These are phyloP conservation scores for Pistacia integerrima DNA, from an alignment of 345 rosid species.

Conservation along the genomic window DNA sequence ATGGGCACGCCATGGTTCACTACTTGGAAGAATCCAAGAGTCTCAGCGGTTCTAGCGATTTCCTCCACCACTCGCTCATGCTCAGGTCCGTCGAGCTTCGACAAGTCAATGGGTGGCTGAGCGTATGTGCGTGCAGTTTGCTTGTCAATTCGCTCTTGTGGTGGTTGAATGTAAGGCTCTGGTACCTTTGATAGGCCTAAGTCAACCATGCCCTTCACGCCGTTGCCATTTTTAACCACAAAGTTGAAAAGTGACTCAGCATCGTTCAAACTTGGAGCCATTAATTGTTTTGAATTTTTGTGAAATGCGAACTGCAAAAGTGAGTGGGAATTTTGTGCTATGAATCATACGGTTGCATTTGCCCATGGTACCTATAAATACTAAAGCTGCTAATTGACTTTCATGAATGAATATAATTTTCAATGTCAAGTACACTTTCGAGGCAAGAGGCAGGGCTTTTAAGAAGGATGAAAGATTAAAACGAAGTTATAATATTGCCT, in stretches of 20 bases:
- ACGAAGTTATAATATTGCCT: too few species aligned
- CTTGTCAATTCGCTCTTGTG: constrained; percentile 46
- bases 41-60: constrained; percentile 47
- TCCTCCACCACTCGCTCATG: constrained; percentile 37
- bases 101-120: constrained; percentile 45
- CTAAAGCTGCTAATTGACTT: too few species aligned
- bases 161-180: constrained; percentile 30
- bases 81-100: constrained; percentile 42
- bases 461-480: too few species aligned
- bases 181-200: constrained; percentile 48
- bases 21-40: constrained; percentile 62
- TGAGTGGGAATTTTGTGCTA: too few species aligned
- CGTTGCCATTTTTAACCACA: constrained; percentile 34
- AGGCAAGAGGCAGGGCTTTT: too few species aligned
- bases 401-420: too few species aligned
- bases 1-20: constrained; percentile 56
- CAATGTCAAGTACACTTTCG: too few species aligned
- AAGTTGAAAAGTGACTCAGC: constrained; percentile 44
- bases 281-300: not conserved
- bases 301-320: too few species aligned
- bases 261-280: constrained; percentile 37
- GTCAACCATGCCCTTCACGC: constrained; percentile 63
- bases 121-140: constrained; percentile 16
- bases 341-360: too few species aligned
- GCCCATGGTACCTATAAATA: too few species aligned